Conservation (phyloP, 345 rosid species). For the Mercurialis annua region DNA sequence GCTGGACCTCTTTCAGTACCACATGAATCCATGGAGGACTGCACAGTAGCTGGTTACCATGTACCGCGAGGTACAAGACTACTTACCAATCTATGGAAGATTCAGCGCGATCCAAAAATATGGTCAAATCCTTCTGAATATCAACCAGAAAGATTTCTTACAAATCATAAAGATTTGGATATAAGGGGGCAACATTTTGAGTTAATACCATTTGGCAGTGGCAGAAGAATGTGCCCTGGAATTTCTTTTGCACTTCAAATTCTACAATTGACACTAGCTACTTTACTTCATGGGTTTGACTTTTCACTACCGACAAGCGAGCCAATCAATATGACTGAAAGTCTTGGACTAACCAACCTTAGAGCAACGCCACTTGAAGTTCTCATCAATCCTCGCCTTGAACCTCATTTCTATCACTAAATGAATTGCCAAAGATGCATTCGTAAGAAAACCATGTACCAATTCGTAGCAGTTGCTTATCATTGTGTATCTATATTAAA, state of each 20-base stretch:
- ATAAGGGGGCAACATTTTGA: constrained; percentile 8
- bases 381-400: constrained; percentile 3
- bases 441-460: too few species aligned
- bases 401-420: neutral
- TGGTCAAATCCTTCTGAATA: constrained; percentile 9
- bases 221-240: constrained; percentile 20
- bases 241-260: constrained; percentile 2
- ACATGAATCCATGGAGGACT: constrained; percentile 12
- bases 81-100: neutral
- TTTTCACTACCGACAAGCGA: neutral
- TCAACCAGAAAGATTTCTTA: constrained; percentile 13
- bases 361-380: constrained; percentile 10
- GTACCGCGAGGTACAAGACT: neutral
- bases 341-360: constrained; percentile 4
- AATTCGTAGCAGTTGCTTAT: too few species aligned
- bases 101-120: constrained; percentile 9
- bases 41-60: constrained; percentile 6
- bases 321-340: constrained; percentile 10
- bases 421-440: too few species aligned
- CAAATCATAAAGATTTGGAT: constrained; percentile 7
- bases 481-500: too few species aligned
- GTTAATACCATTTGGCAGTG: constrained; percentile 10
- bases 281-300: constrained; percentile 7
- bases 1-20: neutral
- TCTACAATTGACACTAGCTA: neutral